phyloP scores from a whole-genome alignment of 139 green algal genomes.

The Eudorina sp. region DNA sequence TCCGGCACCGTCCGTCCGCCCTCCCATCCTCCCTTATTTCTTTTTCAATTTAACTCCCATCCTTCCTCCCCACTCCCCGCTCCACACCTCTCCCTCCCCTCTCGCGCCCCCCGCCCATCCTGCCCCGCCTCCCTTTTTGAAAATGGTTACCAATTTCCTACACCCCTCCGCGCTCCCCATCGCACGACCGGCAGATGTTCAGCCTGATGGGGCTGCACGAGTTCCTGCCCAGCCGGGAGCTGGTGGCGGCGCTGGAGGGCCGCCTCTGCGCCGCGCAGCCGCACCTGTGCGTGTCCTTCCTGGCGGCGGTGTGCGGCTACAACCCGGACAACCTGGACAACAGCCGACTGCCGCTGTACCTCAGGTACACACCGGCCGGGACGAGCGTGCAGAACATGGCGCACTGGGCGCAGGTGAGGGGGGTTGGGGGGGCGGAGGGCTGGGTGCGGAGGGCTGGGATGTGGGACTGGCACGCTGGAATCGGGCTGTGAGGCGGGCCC shows the following conservation, averaged over 20 bases:
- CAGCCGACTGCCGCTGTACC: constrained; percentile 58
- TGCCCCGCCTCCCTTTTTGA: too few species aligned
- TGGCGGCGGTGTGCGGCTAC: constrained; percentile 42
- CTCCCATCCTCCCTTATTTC: too few species aligned
- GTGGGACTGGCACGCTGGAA: too few species aligned
- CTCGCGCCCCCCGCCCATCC: too few species aligned
- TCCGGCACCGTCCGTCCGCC: too few species aligned
- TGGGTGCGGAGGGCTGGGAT: background rate
- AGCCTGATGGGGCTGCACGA: constrained; percentile 62
- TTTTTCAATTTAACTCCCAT: too few species aligned
- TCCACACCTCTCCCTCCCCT: too few species aligned
- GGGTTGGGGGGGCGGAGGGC: background rate
- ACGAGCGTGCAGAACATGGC: constrained; percentile 73
- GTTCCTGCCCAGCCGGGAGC: constrained; percentile 62
- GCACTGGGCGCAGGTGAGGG: constrained; percentile 65
- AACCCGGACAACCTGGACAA: constrained; percentile 46
- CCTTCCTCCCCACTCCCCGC: too few species aligned
- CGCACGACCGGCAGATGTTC: constrained; percentile 50
- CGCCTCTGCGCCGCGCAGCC: constrained; percentile 49
- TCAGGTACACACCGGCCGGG: constrained; percentile 67
- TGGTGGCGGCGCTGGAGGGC: constrained; percentile 49
- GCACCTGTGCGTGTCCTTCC: constrained; percentile 50
- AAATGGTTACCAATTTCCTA: too few species aligned
- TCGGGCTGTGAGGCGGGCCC: too few species aligned
- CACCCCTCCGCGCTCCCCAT: too few species aligned